Evolutionary conservation across 139 green algal species (phyloP).

Genomic region (Chlorella ohadii): DNA sequence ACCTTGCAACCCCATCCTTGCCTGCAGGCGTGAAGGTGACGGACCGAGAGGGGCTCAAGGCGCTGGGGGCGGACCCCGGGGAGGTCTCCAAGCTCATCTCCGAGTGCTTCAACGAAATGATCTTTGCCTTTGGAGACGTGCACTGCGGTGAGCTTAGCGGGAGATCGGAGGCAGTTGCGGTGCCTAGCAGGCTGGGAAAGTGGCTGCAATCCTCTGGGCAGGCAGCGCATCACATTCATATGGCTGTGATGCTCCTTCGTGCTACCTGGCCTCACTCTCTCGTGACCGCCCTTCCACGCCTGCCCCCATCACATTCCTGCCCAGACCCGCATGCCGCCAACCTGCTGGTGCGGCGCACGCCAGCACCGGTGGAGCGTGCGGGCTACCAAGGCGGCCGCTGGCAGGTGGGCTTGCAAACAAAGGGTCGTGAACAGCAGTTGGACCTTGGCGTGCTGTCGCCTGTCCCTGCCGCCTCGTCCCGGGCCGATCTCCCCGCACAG

Average conservation of each 20-base stretch:
- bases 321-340: slow-evolving; percentile 63
- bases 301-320: background rate
- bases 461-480: too few species aligned
- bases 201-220: too few species aligned
- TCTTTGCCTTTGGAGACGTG: slow-evolving; percentile 83
- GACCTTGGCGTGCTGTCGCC: too few species aligned
- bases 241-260: too few species aligned
- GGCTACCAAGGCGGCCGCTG: background rate
- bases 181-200: too few species aligned
- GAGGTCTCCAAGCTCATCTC: slow-evolving; percentile 75
- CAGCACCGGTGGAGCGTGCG: background rate
- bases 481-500: too few species aligned
- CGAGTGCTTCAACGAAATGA: slow-evolving; percentile 91
- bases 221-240: too few species aligned
- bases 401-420: background rate
- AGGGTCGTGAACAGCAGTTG: too few species aligned
- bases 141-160: slow-evolving; percentile 49
- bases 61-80: slow-evolving; percentile 16
- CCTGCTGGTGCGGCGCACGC: slow-evolving; percentile 65
- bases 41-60: slow-evolving; percentile 58
- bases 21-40: slow-evolving; percentile 56
- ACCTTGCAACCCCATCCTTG: too few species aligned
- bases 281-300: background rate
- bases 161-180: too few species aligned
- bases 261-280: background rate